These are phyloP conservation scores for Mortierella sp. DNA, from an alignment of 371 early-diverging fungal species.

Conservation along the genomic window DNA sequence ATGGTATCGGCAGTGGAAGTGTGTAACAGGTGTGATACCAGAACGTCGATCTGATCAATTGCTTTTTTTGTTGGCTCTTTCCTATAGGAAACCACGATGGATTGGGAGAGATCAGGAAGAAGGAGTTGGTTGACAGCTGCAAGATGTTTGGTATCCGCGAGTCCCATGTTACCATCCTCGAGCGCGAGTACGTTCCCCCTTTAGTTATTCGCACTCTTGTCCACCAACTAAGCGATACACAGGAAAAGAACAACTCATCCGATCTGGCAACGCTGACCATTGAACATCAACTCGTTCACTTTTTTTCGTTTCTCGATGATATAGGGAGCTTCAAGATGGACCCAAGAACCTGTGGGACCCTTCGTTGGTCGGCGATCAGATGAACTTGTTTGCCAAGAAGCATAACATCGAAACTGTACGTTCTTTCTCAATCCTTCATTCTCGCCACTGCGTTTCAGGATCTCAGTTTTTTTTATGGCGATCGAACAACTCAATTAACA, in stretches of 20 bases:
- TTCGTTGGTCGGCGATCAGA: conserved; percentile 65
- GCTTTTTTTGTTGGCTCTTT: not conserved
- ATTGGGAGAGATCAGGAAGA: conserved; percentile 80
- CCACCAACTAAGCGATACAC: not conserved
- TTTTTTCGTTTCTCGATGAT: not conserved
- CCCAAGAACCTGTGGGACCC: conserved; percentile 81
- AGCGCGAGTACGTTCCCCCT: conserved; percentile 71
- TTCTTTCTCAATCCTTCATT: not conserved
- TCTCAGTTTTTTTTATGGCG: not conserved
- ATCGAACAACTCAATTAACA: conserved; percentile 1
- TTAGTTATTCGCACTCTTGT: conserved; percentile 5
- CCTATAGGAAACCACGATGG: conserved; percentile 82
- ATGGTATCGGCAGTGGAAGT: no score
- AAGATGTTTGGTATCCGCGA: conserved; percentile 74
- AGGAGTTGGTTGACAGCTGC: conserved; percentile 82
- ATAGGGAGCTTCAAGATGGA: conserved; percentile 82
- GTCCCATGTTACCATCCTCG: conserved; percentile 71
- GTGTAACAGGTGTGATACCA: no score
- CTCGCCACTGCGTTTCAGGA: not conserved
- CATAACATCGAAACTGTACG: conserved; percentile 75
- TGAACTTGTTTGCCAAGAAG: conserved; percentile 71
- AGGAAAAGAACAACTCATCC: not conserved
- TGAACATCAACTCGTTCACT: no score
- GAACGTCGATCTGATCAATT: not conserved
- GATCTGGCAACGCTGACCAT: not conserved